Base-by-base conservation (phyloP, 2,329 filamentous ascomycete genomes). In the Ceratocystis ficicola region DNA sequence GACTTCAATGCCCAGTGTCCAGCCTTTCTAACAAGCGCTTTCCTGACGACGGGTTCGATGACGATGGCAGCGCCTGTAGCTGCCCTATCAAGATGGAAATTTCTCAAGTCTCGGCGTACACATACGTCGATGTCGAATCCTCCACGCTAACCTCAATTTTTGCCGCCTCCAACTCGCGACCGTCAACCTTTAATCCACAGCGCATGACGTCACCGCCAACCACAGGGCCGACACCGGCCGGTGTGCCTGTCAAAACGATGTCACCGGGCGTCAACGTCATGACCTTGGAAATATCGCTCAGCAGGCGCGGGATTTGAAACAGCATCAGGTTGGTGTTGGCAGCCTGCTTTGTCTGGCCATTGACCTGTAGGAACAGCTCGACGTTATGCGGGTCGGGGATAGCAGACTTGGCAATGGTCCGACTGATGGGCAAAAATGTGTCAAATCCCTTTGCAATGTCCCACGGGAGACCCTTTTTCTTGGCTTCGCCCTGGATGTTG, bases 371-470 rank as follows among this genome's bases (percentile, higher is more conserved):
- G 76, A 87, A 95, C 69, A 99, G 78, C 77, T 95, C 88, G 20
- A 90, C 86, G 72, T 93, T 85, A 75, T 97, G 92, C 41, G 94
- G 94, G 76, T 97, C 85, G 12, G 87, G 83, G 70, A 99, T 90
- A 70, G 82, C 81, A 44, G 83, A 80, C 78, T 95, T 95, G 70
- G 85, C 80, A 72, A 99, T 95, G 65, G 89, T 80, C 69, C 87
- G 80, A 75, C 87, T 90, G 73, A 99, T 83, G 67, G 94, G 94
- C 63, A 95, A 81, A 79, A 99, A 99, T 2, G 94, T 97, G 76
- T 99, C 94, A 74, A 97, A 99, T 60, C 94, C 94, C 80, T 99
- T 99, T 71, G 90, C 88, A 70, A 96, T 96, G 72, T 86, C 86
- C 94, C 94, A 99, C 6, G 94, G 94, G 17, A 97, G 85, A 44